Base-by-base conservation (phyloP, 768 basidiomycete species). In the Kockovaella imperatae region DNA sequence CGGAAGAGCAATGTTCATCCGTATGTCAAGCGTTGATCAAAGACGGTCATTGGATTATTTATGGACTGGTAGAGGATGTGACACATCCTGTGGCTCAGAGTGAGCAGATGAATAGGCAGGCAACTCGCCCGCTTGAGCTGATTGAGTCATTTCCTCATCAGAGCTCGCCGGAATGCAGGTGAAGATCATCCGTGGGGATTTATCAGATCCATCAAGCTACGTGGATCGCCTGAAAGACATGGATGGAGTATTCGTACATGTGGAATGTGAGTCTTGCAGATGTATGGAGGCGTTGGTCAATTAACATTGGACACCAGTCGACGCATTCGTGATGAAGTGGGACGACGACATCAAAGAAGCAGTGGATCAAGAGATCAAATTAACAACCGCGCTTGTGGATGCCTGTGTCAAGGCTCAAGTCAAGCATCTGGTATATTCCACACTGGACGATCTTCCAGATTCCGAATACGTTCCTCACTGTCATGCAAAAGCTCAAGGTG, bases 401-500 rank as follows among this genome's bases (percentile, higher is more conserved):
- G 48, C 48, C 10, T 42, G 41, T 24, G 30, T 29, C 5, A 14
- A 43, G 13, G 48, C 26, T n/a, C 23, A 26, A 3, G 25, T 49
- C 10, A n/a, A 20, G 17, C 48, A 49, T 34, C 30, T 49, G 28
- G 48, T 49, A 6, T 49, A 43, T 21, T 42, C 48, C 11, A 43
- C 48, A 6, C 34, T 49, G 31, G 56, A 53, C 11, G 49, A 44
- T 46, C 23, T 42, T 13, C 41, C 43, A 35, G 40, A 18, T 24
- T 18, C 34, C 20, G 14, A 38, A 31, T 25, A 14, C 25, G 41
- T 39, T 20, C 38, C 41, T 20, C 56, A 57, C 28, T 50, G 32
- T 7, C 21, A 50, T 17, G 30, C 51, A 7, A 57, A 57, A 38
- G 29, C 26, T 7, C 18, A 43, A 29, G 56, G 56, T 57, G 28